Evolutionary conservation across 441 rosid species (phyloP).

Genomic region (Codiaeum variegatum): DNA sequence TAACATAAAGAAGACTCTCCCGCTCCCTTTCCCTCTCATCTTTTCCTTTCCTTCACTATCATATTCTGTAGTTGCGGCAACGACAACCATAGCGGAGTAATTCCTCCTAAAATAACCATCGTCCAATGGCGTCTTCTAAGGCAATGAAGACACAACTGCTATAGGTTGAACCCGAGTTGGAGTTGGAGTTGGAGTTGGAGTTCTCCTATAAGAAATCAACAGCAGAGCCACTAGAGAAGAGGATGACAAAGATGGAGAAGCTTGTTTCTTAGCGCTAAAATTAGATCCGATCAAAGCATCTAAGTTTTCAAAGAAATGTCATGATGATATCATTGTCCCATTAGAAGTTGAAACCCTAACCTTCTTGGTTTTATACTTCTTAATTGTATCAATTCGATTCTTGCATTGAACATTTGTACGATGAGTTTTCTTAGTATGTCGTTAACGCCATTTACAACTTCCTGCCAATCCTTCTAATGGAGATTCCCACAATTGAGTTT

Average conservation of each 20-base stretch:
- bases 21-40: slow-evolving; percentile 42
- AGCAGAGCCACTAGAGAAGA: slow-evolving; percentile 59
- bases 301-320: slow-evolving; percentile 79
- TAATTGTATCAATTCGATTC: slow-evolving; percentile 91
- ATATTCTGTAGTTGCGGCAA: slow-evolving; percentile 43
- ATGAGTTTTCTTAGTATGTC: slow-evolving; percentile 74
- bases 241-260: slow-evolving; percentile 30
- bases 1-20: too few relatives aligned
- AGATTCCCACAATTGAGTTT: slow-evolving; percentile 84
- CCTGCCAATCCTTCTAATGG: slow-evolving; percentile 96
- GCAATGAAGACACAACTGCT: slow-evolving; percentile 46
- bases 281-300: slow-evolving; percentile 66
- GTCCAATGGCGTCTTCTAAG: slow-evolving; percentile 54
- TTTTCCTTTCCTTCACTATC: slow-evolving; percentile 33
- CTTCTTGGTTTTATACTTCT: slow-evolving; percentile 92
- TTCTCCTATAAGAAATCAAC: slow-evolving; percentile 30
- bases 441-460: slow-evolving; percentile 87
- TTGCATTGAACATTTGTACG: slow-evolving; percentile 97
- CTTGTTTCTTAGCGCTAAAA: slow-evolving; percentile 47
- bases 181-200: slow-evolving; percentile 23
- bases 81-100: slow-evolving; percentile 76
- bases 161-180: slow-evolving; percentile 32
- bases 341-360: slow-evolving; percentile 56
- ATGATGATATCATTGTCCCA: slow-evolving; percentile 40
- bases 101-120: slow-evolving; percentile 57